phyloP scores from a whole-genome alignment of 352 stramenopile species.

The Pythium oligandrum region DNA sequence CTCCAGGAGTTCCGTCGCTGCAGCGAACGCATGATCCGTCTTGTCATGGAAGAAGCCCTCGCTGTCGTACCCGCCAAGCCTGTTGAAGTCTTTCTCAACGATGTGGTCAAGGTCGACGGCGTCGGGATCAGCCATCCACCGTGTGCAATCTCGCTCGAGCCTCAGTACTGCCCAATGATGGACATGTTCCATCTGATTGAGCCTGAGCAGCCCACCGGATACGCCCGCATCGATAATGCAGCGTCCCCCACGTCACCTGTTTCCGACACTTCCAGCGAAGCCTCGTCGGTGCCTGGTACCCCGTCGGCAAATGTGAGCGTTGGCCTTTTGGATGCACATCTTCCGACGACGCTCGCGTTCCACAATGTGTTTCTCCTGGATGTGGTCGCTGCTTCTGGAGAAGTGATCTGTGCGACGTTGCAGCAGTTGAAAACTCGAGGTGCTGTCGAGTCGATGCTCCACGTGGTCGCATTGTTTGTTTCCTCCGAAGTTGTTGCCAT shows the following conservation, averaged over 20 bases:
- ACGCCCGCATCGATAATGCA: slow-evolving; percentile 3
- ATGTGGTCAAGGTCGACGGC: slow-evolving; percentile 7
- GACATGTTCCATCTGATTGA: slow-evolving; percentile 20
- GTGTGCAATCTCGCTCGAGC: slow-evolving; percentile 20
- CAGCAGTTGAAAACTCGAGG: slow-evolving; percentile 27
- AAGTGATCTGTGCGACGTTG: slow-evolving; percentile 31
- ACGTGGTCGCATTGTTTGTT: slow-evolving; percentile 34
- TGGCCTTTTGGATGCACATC: slow-evolving; percentile 4
- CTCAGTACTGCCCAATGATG: slow-evolving; percentile 13
- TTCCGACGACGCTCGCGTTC: slow-evolving; percentile 27
- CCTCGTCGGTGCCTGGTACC: too few species aligned
- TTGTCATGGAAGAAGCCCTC: slow-evolving; percentile 33
- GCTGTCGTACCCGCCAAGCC: background rate
- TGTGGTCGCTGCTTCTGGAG: slow-evolving; percentile 23
- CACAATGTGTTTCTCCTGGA: slow-evolving; percentile 54
- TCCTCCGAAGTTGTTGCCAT: slow-evolving; percentile 25
- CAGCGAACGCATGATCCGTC: slow-evolving; percentile 33
- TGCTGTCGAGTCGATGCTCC: slow-evolving; percentile 37
- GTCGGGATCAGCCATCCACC: slow-evolving; percentile 5
- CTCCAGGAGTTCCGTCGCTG: slow-evolving; percentile 24
- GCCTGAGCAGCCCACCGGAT: slow-evolving; percentile 14
- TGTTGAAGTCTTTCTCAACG: slow-evolving; percentile 7
- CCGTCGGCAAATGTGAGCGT: too few species aligned
- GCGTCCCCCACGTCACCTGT: background rate
- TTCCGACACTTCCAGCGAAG: too few species aligned